phyloP scores from a whole-genome alignment of 345 rosid genomes.

The Sonneratia caseolaris region DNA sequence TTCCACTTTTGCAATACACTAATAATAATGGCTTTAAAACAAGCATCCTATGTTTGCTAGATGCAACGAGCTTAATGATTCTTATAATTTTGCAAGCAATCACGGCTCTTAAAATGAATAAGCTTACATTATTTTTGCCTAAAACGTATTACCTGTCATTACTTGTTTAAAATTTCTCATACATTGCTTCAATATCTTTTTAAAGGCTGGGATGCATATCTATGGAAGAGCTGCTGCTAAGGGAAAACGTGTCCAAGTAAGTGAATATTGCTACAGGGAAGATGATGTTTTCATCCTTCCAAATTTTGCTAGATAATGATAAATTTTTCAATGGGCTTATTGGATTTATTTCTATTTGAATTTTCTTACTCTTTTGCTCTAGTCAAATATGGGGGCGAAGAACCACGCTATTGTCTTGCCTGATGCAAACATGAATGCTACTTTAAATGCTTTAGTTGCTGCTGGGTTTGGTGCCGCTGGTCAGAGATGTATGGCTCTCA shows the following conservation, averaged over 20 bases:
- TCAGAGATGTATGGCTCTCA: slow-evolving; percentile 97
- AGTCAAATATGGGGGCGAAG: slow-evolving; percentile 99
- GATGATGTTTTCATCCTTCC: neutral
- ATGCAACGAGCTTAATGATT: neutral
- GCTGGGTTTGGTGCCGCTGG: slow-evolving; percentile 99
- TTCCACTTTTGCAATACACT: neutral
- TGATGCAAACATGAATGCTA: slow-evolving; percentile 70
- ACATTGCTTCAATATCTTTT: slow-evolving; percentile 8
- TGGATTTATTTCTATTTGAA: neutral
- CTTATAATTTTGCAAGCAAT: neutral
- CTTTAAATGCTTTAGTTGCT: slow-evolving; percentile 77
- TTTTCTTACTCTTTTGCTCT: slow-evolving; percentile 9
- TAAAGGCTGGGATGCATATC: slow-evolving; percentile 97
- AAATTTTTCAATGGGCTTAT: neutral
- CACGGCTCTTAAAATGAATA: neutral
- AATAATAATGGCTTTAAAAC: neutral
- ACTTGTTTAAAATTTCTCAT: neutral
- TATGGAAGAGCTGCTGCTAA: slow-evolving; percentile 82
- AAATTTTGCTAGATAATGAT: neutral
- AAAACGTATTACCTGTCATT: neutral
- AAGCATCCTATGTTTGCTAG: neutral
- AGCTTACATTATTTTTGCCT: neutral
- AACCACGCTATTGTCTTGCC: slow-evolving; percentile 84
- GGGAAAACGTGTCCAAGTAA: slow-evolving; percentile 94
- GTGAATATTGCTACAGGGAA: slow-evolving; percentile 7